A percentile compares a stretch with the other conserved stretches of the same genome.
These are phyloP conservation scores for Ogataea corticis DNA, from an alignment of 805 yeast species.

Conservation along the genomic window DNA sequence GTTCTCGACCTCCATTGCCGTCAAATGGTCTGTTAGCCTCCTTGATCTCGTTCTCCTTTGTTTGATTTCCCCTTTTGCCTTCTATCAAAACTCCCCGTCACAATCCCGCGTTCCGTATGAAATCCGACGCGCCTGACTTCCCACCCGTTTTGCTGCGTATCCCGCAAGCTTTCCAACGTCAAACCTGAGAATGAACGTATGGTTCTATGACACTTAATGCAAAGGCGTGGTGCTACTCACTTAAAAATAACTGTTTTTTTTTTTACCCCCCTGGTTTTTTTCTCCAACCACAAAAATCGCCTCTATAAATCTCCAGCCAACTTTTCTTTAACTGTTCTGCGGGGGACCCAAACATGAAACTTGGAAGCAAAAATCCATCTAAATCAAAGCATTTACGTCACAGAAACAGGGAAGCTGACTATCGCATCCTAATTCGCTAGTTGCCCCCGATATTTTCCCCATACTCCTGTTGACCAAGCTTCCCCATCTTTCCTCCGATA, in stretches of 20 bases:
- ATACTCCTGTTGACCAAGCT: too few relatives aligned
- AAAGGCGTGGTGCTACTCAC: too few relatives aligned
- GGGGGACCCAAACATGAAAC: too few relatives aligned
- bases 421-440: too few relatives aligned
- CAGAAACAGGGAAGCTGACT: too few relatives aligned
- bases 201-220: too few relatives aligned
- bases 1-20: background rate
- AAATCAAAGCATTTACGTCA: too few relatives aligned
- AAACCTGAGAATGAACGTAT: too few relatives aligned
- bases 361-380: too few relatives aligned
- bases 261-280: background rate
- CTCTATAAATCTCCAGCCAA: background rate
- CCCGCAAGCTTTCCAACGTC: background rate
- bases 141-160: background rate
- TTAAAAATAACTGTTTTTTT: background rate
- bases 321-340: background rate
- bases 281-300: conserved; percentile 7
- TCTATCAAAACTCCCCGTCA: background rate
- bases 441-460: too few relatives aligned
- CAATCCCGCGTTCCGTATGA: background rate
- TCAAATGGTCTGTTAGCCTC: background rate
- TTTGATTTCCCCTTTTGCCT: background rate
- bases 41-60: too few relatives aligned
- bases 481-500: too few relatives aligned
- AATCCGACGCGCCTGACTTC: background rate